These are phyloP conservation scores for Tetrahymena elliotti DNA, from an alignment of 73 alveolate species.

Conservation along the genomic window DNA sequence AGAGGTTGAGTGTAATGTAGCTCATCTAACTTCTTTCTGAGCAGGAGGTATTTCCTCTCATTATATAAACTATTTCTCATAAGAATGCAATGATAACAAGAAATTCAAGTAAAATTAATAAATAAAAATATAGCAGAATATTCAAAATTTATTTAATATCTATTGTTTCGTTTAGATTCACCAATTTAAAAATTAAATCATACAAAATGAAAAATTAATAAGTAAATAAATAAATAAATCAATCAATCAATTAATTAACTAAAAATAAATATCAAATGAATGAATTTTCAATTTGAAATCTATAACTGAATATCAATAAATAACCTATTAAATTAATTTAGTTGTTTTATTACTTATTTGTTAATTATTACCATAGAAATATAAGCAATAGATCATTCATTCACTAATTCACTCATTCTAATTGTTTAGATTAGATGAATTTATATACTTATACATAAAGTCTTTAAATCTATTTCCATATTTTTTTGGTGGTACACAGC, in stretches of 20 bases:
- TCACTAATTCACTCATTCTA: neutral
- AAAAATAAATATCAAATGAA: too few species aligned
- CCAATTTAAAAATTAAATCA: neutral
- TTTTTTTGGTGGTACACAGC: neutral
- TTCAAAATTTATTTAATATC: neutral
- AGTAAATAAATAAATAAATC: too few species aligned
- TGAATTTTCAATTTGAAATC: neutral
- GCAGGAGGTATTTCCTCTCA: constrained; percentile 26
- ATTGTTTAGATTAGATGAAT: neutral
- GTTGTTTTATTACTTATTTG: too few species aligned
- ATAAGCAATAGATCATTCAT: too few species aligned
- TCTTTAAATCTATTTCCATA: neutral
- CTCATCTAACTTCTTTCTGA: constrained; percentile 85
- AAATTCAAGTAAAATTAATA: neutral
- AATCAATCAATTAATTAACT: neutral
- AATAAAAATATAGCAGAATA: neutral
- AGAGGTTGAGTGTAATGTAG: constrained; percentile 88
- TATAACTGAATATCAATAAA: neutral
- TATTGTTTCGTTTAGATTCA: neutral
- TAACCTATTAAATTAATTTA: too few species aligned
- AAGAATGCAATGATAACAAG: too few species aligned
- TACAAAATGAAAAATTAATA: too few species aligned
- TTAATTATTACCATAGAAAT: too few species aligned
- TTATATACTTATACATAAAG: neutral
- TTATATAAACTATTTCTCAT: neutral